Evolutionary conservation across 139 green algal genomes (phyloP).

Genomic region (Limnomonas spitsbergensis): DNA sequence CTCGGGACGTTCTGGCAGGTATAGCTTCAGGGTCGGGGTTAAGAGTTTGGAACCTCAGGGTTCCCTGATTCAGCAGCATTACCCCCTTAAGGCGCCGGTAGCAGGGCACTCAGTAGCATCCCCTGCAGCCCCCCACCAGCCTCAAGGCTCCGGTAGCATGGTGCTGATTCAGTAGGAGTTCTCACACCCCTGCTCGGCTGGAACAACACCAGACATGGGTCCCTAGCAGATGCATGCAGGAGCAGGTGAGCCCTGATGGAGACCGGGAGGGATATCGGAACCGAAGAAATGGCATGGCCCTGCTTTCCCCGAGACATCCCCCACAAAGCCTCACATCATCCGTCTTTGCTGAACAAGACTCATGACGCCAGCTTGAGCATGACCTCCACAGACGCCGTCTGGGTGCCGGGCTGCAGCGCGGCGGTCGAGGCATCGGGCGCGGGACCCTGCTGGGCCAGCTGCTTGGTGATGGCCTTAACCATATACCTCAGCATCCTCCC

Average conservation of each 20-base stretch:
- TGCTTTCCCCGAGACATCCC: neutral
- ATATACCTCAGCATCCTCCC: conserved; percentile 43
- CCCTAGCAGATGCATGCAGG: neutral
- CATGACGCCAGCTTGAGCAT: conserved; percentile 64
- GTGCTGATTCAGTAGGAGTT: neutral
- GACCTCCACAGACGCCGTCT: conserved; percentile 33
- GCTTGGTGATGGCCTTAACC: conserved; percentile 51
- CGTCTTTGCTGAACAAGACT: conserved; percentile 79
- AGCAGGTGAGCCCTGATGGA: too few relatives aligned
- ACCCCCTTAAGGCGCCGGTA: too few relatives aligned
- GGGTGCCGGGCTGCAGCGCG: conserved; percentile 9
- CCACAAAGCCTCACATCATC: neutral
- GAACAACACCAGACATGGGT: neutral
- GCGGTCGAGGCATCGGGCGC: neutral
- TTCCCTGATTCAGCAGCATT: too few relatives aligned
- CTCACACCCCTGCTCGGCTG: neutral
- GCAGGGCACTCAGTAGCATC: too few relatives aligned
- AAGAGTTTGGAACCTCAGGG: too few relatives aligned
- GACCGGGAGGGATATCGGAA: too few relatives aligned
- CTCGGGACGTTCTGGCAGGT: neutral
- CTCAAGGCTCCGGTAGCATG: neutral
- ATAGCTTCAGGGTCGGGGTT: too few relatives aligned
- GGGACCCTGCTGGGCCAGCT: conserved; percentile 30
- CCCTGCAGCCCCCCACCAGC: too few relatives aligned
- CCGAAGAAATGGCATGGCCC: neutral